A percentile compares a stretch with the other conserved stretches of the same genome.
These are phyloP conservation scores for Russula griseocarnosa DNA, from an alignment of 768 basidiomycete genomes.

Conservation along the genomic window DNA sequence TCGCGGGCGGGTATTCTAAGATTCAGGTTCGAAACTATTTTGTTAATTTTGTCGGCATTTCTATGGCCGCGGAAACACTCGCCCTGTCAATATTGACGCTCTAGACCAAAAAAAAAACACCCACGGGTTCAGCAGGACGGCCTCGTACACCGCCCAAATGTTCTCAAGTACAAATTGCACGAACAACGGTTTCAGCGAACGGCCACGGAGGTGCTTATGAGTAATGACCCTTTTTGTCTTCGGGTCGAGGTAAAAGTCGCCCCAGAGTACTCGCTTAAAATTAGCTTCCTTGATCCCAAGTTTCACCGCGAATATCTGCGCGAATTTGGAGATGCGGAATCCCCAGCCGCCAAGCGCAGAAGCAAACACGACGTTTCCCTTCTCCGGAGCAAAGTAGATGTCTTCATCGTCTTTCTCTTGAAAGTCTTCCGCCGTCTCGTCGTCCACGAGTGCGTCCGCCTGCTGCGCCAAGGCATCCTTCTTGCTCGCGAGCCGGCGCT, in stretches of 20 bases:
- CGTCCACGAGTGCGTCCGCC: slow-evolving; percentile 52
- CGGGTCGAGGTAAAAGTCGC: slow-evolving; percentile 94
- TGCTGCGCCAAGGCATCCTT: slow-evolving; percentile 67
- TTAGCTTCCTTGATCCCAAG: slow-evolving; percentile 87
- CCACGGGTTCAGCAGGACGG: slow-evolving; percentile 82
- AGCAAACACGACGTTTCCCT: slow-evolving; percentile 94
- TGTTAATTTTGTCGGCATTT: slow-evolving; percentile 82
- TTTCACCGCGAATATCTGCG: slow-evolving; percentile 85
- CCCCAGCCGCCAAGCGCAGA: slow-evolving; percentile 98
- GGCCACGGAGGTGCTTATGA: slow-evolving; percentile 83
- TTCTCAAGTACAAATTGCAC: slow-evolving; percentile 98
- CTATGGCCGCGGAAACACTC: slow-evolving; percentile 39
- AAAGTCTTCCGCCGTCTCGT: slow-evolving; percentile 65
- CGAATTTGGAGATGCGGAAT: slow-evolving; percentile 90
- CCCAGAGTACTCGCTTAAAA: slow-evolving; percentile 87
- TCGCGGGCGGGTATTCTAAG: slow-evolving; percentile 86
- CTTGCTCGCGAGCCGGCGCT: slow-evolving; percentile 72
- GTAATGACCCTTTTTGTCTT: slow-evolving; percentile 92
- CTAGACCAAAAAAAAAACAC: slow-evolving; percentile 38
- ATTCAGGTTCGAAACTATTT: slow-evolving; percentile 79
- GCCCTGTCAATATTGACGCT: neutral
- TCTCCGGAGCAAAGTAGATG: slow-evolving; percentile 93
- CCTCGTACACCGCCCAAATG: slow-evolving; percentile 95
- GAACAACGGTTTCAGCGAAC: slow-evolving; percentile 88
- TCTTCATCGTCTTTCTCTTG: slow-evolving; percentile 97